A percentile compares a stretch with the other conserved stretches of the same genome.
phyloP scores from a whole-genome alignment of 2,329 filamentous ascomycete genomes.

The Pseudogymnoascus sp. region DNA sequence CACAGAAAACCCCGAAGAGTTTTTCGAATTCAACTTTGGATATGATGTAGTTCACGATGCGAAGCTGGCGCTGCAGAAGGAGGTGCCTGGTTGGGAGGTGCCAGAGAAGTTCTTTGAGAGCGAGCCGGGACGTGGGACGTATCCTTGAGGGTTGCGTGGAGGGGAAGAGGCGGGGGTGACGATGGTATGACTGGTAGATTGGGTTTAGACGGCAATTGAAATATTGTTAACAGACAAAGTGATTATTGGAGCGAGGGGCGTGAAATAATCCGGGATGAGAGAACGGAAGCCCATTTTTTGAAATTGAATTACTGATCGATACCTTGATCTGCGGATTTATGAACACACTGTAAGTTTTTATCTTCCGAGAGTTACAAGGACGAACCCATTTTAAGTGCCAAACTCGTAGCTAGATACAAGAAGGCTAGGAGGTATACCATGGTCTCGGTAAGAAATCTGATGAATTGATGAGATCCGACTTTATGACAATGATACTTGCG shows the following conservation, averaged over 20 bases:
- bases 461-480: too few species aligned
- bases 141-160: constrained; percentile 11
- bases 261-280: background rate
- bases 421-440: too few species aligned
- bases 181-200: background rate
- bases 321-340: too few species aligned
- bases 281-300: background rate
- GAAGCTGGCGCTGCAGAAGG: constrained; percentile 12
- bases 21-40: constrained; percentile 25
- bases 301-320: background rate
- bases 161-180: background rate
- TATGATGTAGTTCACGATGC: constrained; percentile 23
- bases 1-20: constrained; percentile 23
- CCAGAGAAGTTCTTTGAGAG: constrained; percentile 19
- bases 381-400: too few species aligned
- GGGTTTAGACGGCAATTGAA: background rate
- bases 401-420: too few species aligned
- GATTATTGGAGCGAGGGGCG: background rate
- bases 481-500: too few species aligned
- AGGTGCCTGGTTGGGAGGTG: constrained; percentile 17
- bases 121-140: constrained; percentile 16
- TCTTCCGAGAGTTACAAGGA: too few species aligned
- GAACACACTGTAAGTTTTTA: too few species aligned
- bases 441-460: too few species aligned
- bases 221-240: background rate